Conservation (phyloP, 1,284 basidiomycete species). For the Moniliophthora roreri region DNA sequence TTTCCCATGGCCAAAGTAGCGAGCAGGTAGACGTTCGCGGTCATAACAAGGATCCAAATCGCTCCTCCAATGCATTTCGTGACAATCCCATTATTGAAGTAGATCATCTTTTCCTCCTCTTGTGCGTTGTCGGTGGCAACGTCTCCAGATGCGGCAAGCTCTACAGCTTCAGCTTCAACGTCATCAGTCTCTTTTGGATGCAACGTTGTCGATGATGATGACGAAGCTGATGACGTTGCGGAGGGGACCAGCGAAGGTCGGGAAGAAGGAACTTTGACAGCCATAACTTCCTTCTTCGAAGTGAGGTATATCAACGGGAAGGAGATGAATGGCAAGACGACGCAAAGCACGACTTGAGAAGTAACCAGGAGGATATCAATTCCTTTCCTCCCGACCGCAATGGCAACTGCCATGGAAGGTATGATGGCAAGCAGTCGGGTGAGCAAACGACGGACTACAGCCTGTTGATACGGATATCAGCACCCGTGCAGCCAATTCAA, state of each 20-base stretch:
- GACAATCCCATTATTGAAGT: no score
- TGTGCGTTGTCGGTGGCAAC: no score
- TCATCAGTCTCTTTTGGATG: no score
- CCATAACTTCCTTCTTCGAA: constrained; percentile 70
- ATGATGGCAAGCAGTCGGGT: constrained; percentile 87
- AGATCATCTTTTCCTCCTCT: no score
- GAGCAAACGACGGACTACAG: constrained; percentile 39
- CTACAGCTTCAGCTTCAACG: no score
- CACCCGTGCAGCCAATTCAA: not conserved
- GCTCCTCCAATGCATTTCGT: no score
- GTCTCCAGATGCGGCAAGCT: no score
- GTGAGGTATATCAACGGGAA: constrained; percentile 81
- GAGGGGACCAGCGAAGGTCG: not conserved
- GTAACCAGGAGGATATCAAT: constrained; percentile 83
- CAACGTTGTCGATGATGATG: no score
- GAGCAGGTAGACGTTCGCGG: no score
- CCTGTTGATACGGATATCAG: not conserved
- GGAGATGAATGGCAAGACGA: constrained; percentile 87
- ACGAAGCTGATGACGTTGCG: no score
- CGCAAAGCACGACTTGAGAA: constrained; percentile 85
- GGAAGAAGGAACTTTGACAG: constrained; percentile 30
- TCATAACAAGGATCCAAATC: no score
- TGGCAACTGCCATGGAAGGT: constrained; percentile 82
- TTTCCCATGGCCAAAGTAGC: no score
- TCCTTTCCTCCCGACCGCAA: constrained; percentile 72